phyloP scores from a whole-genome alignment of 805 yeast genomes.

The Sugiyamaella boreocaroliniensis region DNA sequence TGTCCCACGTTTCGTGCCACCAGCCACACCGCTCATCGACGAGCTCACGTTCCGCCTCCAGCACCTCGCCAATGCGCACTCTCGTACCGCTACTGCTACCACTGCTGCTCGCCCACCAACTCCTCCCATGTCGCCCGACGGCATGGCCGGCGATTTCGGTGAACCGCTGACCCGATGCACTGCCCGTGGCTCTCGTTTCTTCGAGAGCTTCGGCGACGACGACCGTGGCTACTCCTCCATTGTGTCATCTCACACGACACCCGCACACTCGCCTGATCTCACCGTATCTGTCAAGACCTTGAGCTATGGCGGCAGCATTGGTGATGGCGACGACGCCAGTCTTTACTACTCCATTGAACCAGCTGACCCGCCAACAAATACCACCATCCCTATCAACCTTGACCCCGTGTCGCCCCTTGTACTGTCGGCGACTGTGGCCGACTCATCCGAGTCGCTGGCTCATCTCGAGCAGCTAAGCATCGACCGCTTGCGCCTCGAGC shows the following conservation, averaged over 20 bases:
- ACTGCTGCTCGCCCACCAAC: conserved; percentile 10
- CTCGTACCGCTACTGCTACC: neutral
- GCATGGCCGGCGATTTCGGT: neutral
- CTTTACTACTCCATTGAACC: neutral
- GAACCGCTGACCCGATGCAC: too few species aligned
- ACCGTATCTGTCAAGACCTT: neutral
- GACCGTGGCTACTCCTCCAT: neutral
- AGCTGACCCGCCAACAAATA: conserved; percentile 8
- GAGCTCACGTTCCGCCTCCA: neutral
- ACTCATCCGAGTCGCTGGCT: conserved; percentile 10
- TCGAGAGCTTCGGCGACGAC: neutral
- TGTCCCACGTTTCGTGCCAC: neutral
- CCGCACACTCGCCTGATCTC: neutral
- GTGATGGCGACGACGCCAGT: neutral
- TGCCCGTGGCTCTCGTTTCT: too few species aligned
- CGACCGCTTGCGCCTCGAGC: conserved; percentile 15
- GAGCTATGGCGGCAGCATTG: too few species aligned
- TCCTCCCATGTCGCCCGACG: conserved; percentile 8
- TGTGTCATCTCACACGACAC: neutral
- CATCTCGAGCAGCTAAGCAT: conserved; percentile 11
- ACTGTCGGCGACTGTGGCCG: conserved; percentile 12
- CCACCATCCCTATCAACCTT: conserved; percentile 13
- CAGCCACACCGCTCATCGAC: neutral
- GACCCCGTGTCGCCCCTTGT: conserved; percentile 19
- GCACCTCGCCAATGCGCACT: neutral